Conservation (phyloP, 2,329 filamentous ascomycete species). For the Zelopaecilomyces penicillatus region DNA sequence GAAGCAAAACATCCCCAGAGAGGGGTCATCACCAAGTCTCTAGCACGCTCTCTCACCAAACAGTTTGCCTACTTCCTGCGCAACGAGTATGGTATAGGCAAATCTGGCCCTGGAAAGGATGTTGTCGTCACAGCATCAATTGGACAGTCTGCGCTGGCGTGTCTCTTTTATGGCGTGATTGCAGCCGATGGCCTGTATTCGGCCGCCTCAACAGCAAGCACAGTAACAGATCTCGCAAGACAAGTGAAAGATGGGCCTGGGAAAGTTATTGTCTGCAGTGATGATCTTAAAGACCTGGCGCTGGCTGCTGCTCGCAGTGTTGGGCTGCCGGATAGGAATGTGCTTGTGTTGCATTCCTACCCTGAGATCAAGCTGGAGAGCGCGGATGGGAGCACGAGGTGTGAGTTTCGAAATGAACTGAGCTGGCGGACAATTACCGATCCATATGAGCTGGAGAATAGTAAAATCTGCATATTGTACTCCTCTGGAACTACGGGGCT, state of each 20-base stretch:
- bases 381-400: conserved; percentile 15
- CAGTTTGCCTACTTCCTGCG: conserved; percentile 49
- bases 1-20: conserved; percentile 49
- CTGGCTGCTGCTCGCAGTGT: conserved; percentile 39
- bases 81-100: conserved; percentile 42
- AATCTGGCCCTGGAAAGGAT: conserved; percentile 37
- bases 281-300: conserved; percentile 37
- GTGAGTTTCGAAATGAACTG: conserved; percentile 28
- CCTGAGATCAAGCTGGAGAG: conserved; percentile 19
- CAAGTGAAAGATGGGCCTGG: conserved; percentile 31
- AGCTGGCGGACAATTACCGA: conserved; percentile 49
- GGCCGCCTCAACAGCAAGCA: conserved; percentile 42
- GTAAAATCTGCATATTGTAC: conserved; percentile 35
- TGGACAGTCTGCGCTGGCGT: conserved; percentile 46
- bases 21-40: conserved; percentile 40
- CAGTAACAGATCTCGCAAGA: conserved; percentile 40
- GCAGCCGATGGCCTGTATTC: conserved; percentile 53
- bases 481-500: conserved; percentile 41
- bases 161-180: conserved; percentile 47
- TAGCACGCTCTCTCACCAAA: conserved; percentile 39
- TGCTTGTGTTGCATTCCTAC: conserved; percentile 41
- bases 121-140: conserved; percentile 49
- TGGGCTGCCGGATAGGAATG: conserved; percentile 34
- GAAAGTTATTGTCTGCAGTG: conserved; percentile 36
- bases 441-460: conserved; percentile 30